Conservation (phyloP, 495 filamentous ascomycete genomes). For the Choiromyces venosus region DNA sequence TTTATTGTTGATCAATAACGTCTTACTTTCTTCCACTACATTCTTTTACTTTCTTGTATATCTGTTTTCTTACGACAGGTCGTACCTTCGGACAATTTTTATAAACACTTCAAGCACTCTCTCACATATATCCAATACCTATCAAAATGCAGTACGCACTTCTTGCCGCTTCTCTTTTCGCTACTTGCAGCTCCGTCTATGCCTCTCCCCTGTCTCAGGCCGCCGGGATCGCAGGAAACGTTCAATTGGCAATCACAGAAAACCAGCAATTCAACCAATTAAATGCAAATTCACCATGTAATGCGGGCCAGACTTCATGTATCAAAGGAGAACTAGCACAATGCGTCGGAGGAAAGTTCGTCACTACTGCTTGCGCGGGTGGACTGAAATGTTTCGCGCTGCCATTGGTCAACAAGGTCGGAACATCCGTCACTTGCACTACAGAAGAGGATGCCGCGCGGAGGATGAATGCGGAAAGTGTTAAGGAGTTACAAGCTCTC, state of each 20-base stretch:
- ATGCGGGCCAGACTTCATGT: not conserved
- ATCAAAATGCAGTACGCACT: slow-evolving; percentile 26
- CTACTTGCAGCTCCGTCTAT: slow-evolving; percentile 11
- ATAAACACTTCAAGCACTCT: not conserved
- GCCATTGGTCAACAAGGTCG: slow-evolving; percentile 22
- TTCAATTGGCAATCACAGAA: slow-evolving; percentile 20
- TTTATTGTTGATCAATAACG: slow-evolving; percentile 36
- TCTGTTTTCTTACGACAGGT: slow-evolving; percentile 20
- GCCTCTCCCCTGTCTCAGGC: slow-evolving; percentile 22
- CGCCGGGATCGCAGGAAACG: slow-evolving; percentile 7
- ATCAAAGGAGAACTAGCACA: slow-evolving; percentile 7
- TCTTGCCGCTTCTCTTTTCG: slow-evolving; percentile 9
- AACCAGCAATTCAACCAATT: slow-evolving; percentile 18
- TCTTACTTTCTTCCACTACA: not conserved
- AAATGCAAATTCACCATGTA: slow-evolving; percentile 9
- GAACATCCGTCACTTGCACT: slow-evolving; percentile 27
- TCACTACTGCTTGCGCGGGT: not conserved
- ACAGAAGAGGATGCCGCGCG: slow-evolving; percentile 21
- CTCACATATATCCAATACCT: not conserved
- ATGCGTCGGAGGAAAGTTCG: slow-evolving; percentile 11
- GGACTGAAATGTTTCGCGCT: slow-evolving; percentile 14
- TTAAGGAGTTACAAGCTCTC: slow-evolving; percentile 13
- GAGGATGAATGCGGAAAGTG: slow-evolving; percentile 18
- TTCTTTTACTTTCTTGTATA: slow-evolving; percentile 2
- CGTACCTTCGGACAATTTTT: slow-evolving; percentile 7